Base-by-base conservation (phyloP, 2,329 filamentous ascomycete genomes). In the Fusarium equiseti region DNA sequence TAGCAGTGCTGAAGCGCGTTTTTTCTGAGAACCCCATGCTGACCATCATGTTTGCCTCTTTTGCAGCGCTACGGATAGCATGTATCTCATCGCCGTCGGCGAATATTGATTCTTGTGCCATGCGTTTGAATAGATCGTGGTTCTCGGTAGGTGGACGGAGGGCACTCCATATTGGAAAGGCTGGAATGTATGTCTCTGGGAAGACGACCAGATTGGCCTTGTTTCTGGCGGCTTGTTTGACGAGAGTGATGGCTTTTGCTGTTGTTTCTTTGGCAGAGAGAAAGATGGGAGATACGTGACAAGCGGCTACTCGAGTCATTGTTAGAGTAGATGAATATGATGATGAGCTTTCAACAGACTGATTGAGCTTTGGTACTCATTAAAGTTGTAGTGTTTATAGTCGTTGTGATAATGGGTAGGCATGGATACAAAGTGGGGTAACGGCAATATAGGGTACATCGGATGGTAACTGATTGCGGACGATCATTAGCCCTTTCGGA, bases 11-110 rank as follows among this genome's bases (percentile, higher is more conserved):
- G 26, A 78, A 76, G 0, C 75, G 80, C 0, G 79, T 76, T 22
- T 81, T 83, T 54, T 88, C 86, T 0, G 83, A 86, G 50, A 89
- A 78, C 0, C 86, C 87, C 0, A 88, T 70, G 66, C 83, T 85
- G 2, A 87, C 81, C 46, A 83, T 78, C 6, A 83, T 75, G 0
- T 76, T 70, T 1, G 74, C 71, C 8, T 81, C 74, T 43, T 77
- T 79, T 1, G 84, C 84, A 0, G 81, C 73, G 2, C 74, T 70
- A 1, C 79, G 81, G 31, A 87, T 78, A 1, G 80, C 75, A 2
- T 66, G 59, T 6, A 88, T 77, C 61, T 88, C 85, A 5, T 81
- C 77, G 6, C 85, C 83, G 52, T 86, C 80, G 3, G 80, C 79
- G 56, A 82, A 81, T 5, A 88, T 63, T 0, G 83, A 85, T 67